Evolutionary conservation across 148 eudicot genomes (phyloP), one percentile per base, ranked within the genome.

Genomic region (Rhododendron williamsianum): DNA sequence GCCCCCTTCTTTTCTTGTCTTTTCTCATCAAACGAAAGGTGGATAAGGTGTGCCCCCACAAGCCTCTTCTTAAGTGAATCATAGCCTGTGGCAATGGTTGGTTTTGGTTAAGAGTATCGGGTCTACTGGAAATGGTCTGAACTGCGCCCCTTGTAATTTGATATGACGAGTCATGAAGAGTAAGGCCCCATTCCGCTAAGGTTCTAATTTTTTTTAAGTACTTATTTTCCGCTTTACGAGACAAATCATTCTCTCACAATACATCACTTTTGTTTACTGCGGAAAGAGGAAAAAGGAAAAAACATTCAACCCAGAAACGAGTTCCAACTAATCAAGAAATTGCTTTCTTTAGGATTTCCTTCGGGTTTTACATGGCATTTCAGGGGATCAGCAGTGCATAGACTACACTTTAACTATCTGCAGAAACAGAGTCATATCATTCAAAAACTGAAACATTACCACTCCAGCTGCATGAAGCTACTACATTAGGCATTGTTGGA

Each of bases 401-500:
- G n/a, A 43, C 76, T 67, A 9, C 15, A 63, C 36, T 63, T 13
- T n/a, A 52, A 54, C 36, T 25, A 25, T 33, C 11, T 30, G 54
- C 19, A 69, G 76, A 67, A 41, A 69, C 9, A n/a, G 48, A 58
- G 83, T 35, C 56, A 86, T 67, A 71, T 89, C 87, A 90, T 80
- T 89, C 91, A 56, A 88, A 87, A 65, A 93, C 91, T 11, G 93
- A 87, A 82, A 96, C 86, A 72, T 90, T 86, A 30, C 98, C 96
- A 27, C 79, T 86, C 99, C 98, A 93, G 67, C 96, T 93, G 84
- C 94, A 89, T 13, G 92, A 87, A 84, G 96, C 97, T 48, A 95
- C 65, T 4, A 92, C 95, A 88, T 91, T 88, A 46, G 94, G 88
- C 88, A 95, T 76, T 35, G 87, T 18, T 43, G 97, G 96, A 88